Percentiles rank a stretch among this genome's conserved stretches.
These are phyloP conservation scores for Termitomyces sp. DNA, from an alignment of 768 basidiomycete genomes.

Conservation along the genomic window DNA sequence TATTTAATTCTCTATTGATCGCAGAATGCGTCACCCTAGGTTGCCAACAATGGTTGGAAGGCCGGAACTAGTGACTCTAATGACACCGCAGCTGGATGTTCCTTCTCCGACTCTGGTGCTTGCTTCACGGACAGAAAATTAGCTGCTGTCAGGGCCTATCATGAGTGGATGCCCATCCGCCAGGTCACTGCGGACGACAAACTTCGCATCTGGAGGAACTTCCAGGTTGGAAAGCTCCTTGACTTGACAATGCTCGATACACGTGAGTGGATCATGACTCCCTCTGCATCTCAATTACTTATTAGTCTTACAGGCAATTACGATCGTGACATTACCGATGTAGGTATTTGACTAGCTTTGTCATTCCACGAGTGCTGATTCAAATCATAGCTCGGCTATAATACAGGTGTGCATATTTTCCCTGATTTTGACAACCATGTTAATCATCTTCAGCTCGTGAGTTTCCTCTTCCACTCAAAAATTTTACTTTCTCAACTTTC, in stretches of 20 bases:
- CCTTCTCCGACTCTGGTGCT: conserved; percentile 46
- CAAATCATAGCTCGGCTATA: neutral
- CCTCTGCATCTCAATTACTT: neutral
- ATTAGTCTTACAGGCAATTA: neutral
- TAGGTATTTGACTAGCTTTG: neutral
- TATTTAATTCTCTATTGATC: neutral
- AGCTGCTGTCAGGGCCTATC: conserved; percentile 52
- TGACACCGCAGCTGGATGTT: conserved; percentile 43
- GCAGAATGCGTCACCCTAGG: neutral
- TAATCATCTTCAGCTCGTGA: neutral
- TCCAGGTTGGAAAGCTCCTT: conserved; percentile 55
- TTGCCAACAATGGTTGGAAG: conserved; percentile 5
- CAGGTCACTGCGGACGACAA: conserved; percentile 50
- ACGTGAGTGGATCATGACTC: conserved; percentile 24
- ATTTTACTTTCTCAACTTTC: neutral
- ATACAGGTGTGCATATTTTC: neutral
- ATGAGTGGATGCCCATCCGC: conserved; percentile 61
- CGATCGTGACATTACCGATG: neutral
- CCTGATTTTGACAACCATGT: neutral
- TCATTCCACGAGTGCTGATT: neutral
- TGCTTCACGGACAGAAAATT: conserved; percentile 43
- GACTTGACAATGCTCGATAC: conserved; percentile 61
- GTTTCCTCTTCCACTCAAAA: neutral
- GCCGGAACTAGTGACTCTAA: conserved; percentile 27
- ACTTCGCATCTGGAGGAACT: conserved; percentile 58